Conservation (phyloP, 805 yeast genomes). For the Schizosaccharomyces cryophilus region DNA sequence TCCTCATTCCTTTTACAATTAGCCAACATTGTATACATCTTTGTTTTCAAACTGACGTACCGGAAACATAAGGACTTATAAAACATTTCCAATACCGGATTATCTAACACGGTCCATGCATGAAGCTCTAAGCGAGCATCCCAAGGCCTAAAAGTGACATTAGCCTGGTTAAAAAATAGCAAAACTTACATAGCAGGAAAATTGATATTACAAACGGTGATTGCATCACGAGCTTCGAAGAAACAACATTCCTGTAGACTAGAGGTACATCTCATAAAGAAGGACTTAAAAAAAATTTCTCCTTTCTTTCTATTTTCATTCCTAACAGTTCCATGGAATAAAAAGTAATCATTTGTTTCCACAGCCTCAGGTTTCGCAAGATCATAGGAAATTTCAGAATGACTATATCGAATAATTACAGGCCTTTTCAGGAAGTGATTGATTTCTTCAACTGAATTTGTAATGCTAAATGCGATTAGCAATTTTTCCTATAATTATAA, state of each 20-base stretch:
- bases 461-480: not conserved
- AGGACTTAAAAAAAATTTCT: not conserved
- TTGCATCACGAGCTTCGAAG: not conserved
- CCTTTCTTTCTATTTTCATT: not conserved
- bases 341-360: not conserved
- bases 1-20: not conserved
- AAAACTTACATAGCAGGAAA: not conserved
- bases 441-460: not conserved
- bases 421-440: not conserved
- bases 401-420: not conserved
- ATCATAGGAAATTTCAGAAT: not conserved
- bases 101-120: not conserved
- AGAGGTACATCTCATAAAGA: not conserved
- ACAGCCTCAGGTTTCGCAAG: not conserved
- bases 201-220: not conserved
- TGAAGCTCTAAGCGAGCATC: not conserved
- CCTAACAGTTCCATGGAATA: not conserved
- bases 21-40: no score
- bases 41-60: not conserved
- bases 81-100: not conserved
- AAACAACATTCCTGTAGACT: not conserved
- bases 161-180: not conserved
- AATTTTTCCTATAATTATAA: not conserved
- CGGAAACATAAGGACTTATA: not conserved
- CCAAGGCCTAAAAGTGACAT: not conserved